Evolutionary conservation across 2,329 filamentous ascomycete genomes (phyloP), one percentile per base, ranked within the genome.

Genomic region (Delphinella strobiligena): DNA sequence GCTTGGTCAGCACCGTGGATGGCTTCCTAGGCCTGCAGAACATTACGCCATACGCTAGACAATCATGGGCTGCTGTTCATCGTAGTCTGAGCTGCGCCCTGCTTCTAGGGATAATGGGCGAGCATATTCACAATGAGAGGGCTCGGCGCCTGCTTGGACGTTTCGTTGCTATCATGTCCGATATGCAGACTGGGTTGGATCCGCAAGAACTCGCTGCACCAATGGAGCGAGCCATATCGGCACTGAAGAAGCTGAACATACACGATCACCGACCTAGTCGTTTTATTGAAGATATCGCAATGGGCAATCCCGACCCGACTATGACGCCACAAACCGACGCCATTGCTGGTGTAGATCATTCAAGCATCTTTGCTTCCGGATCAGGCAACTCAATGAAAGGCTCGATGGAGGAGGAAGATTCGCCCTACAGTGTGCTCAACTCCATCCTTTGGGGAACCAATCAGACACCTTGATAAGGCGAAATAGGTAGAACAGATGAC

Each of bases 21-120:
- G 71, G 72, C 1, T 79, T 76, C 52, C 66, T 78, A 2, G 75
- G 76, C 37, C 58, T 79, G 3, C 65, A 68, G 44, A 68, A 68
- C 51, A 66, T 69, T 59, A 67, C 60, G 27, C 62, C 51, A 7
- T 64, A 63, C 36, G 61, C 62, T 0, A 60, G 56, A 10, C 61
- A 62, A 19, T 63, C 60, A 5, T 66, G 62, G 62, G 61, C 54
- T 37, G 64, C 57, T 36, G 61, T 60, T 38, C 63, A 56, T 49
- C 67, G 54, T 45, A 64, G 58, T 44, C 55, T 62, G 47, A 66
- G 54, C 50, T 69, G 51, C 39, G 66, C 59, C 36, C 53, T 66
- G 2, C 53, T 66, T 3, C 60, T 66, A 12, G 62, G 61, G 22
- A 64, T 66, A 31, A 51, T 64, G 18, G 65, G 59, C 51, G 67